phyloP scores from a whole-genome alignment of 1,139 yeast species.

The Kazachstania sp. region DNA sequence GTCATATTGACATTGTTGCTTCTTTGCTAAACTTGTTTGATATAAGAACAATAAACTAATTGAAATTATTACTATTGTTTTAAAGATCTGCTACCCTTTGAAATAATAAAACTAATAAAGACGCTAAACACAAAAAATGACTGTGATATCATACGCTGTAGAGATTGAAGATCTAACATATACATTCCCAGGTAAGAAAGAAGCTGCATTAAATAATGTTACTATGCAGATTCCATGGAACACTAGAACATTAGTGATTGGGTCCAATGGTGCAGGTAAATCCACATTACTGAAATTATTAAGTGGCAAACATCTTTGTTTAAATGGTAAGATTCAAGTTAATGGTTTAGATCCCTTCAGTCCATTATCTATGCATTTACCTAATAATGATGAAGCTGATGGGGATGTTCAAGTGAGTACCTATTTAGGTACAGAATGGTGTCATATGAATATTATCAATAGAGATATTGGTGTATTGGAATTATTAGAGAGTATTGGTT shows the following conservation, averaged over 20 bases:
- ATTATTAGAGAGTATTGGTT: conserved; percentile 76
- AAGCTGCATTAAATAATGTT: conserved; percentile 62
- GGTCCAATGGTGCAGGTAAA: conserved; percentile 97
- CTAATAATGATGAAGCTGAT: conserved; percentile 24
- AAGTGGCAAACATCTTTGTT: conserved; percentile 86
- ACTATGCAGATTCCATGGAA: conserved; percentile 56
- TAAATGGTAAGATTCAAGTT: conserved; percentile 52
- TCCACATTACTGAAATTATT: conserved; percentile 74
- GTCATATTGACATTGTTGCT: no score
- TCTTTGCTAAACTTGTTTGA: no score
- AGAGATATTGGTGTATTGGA: conserved; percentile 83
- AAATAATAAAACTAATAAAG: not conserved
- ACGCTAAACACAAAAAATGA: not conserved
- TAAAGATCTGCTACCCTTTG: not conserved
- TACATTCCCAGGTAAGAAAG: conserved; percentile 52
- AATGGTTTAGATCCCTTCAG: conserved; percentile 85
- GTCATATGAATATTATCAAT: conserved; percentile 79
- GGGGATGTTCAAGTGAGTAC: conserved; percentile 54
- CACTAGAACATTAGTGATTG: conserved; percentile 68
- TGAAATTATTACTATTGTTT: not conserved
- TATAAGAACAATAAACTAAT: no score
- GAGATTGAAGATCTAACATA: conserved; percentile 61
- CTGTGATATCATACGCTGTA: conserved; percentile 39
- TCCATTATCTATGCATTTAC: conserved; percentile 26
- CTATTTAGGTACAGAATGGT: conserved; percentile 97